These are phyloP conservation scores for Adansonia gregorii DNA, from an alignment of 441 rosid genomes.

Conservation along the genomic window DNA sequence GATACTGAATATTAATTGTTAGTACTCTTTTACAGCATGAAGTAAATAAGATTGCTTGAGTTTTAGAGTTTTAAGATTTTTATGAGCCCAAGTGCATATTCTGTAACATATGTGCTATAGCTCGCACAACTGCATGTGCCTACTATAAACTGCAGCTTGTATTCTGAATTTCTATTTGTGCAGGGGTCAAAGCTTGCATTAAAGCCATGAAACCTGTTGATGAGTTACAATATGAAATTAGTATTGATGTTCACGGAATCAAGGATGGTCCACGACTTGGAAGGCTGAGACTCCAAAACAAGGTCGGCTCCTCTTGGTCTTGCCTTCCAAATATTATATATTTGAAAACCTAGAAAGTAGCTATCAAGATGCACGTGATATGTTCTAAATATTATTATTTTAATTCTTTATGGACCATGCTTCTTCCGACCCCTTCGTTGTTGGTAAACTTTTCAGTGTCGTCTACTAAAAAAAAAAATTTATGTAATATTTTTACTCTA, in stretches of 20 bases:
- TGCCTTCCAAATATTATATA: conserved; percentile 11
- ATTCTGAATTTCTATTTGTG: conserved; percentile 22
- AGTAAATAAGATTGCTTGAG: not conserved
- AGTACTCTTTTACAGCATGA: conserved; percentile 35
- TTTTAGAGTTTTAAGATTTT: conserved; percentile 4
- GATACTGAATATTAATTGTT: conserved; percentile 77
- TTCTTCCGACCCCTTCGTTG: not conserved
- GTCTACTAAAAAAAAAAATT: not conserved
- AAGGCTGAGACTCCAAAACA: conserved; percentile 65
- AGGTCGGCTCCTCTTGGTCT: conserved; percentile 45
- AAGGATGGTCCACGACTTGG: conserved; percentile 74
- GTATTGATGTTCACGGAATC: conserved; percentile 69
- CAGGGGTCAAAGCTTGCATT: conserved; percentile 82
- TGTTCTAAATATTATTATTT: not conserved
- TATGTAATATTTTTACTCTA: not conserved
- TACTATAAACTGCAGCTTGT: not conserved
- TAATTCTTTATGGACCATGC: not conserved
- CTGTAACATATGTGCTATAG: not conserved
- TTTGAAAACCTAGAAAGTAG: not conserved
- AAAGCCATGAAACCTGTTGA: conserved; percentile 50
- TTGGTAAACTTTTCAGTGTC: not conserved
- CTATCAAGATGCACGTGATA: not conserved
- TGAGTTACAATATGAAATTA: conserved; percentile 80
- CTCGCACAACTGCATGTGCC: conserved; percentile 1
- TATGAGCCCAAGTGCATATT: not conserved